phyloP scores from a whole-genome alignment of 78 protist genomes.

The Kipferlia bialata region DNA sequence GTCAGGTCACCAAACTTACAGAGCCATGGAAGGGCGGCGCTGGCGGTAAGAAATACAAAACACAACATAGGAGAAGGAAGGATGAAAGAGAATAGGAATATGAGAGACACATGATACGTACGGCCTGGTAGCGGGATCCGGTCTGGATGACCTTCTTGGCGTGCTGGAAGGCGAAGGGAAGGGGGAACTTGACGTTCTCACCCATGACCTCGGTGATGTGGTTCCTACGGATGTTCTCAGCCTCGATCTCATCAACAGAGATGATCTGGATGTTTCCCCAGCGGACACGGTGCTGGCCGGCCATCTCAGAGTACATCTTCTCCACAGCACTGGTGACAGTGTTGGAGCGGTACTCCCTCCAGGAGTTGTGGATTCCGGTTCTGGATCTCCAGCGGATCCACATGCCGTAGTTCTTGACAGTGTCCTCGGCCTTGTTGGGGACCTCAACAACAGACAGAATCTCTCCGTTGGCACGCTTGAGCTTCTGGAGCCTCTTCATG shows the following conservation, averaged over 20 bases:
- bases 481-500: conserved; percentile 57
- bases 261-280: conserved; percentile 73
- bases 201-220: conserved; percentile 56
- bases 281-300: conserved; percentile 84
- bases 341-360: conserved; percentile 83
- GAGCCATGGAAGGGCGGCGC: no score
- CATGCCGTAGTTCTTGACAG: conserved; percentile 85
- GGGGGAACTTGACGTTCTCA: conserved; percentile 34
- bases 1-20: no score
- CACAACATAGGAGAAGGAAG: no score
- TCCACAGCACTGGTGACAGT: conserved; percentile 64
- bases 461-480: conserved; percentile 85
- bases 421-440: conserved; percentile 56
- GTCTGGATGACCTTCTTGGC: no score
- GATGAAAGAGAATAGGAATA: no score
- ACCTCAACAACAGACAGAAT: conserved; percentile 68
- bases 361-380: conserved; percentile 88
- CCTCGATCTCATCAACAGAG: conserved; percentile 47
- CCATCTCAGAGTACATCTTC: conserved; percentile 75
- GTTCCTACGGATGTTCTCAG: conserved; percentile 40
- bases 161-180: no score
- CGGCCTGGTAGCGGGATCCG: neutral
- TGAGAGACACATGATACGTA: no score
- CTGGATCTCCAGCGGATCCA: conserved; percentile 87
- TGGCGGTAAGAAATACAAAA: no score